These are phyloP conservation scores for Kwoniella dejecticola DNA, from an alignment of 768 basidiomycete species.

Conservation along the genomic window DNA sequence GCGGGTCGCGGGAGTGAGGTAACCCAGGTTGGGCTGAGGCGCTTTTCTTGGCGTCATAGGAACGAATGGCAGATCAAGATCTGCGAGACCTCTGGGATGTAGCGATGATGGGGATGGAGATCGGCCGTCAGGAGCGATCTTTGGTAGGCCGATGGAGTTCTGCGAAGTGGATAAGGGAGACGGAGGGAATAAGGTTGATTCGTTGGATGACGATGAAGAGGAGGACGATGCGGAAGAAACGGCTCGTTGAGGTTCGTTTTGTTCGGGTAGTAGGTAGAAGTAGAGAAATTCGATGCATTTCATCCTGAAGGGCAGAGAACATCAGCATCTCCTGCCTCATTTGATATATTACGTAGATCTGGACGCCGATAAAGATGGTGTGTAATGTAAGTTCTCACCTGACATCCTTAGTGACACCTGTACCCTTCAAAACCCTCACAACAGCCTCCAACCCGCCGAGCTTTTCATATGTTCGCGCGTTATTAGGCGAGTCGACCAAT, in stretches of 20 bases:
- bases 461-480: constrained; percentile 77
- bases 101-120: background rate
- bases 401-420: constrained; percentile 81
- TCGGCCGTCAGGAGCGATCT: background rate
- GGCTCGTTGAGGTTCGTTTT: constrained; percentile 19
- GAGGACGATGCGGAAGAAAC: constrained; percentile 31
- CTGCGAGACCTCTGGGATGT: constrained; percentile 10
- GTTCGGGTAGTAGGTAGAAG: constrained; percentile 88
- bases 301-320: constrained; percentile 64
- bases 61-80: constrained; percentile 45
- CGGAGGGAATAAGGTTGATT: constrained; percentile 28
- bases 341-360: too few species aligned
- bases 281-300: constrained; percentile 94
- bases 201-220: constrained; percentile 28
- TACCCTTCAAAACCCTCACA: constrained; percentile 83
- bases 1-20: constrained; percentile 38
- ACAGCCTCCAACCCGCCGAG: constrained; percentile 75
- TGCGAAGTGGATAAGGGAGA: constrained; percentile 17
- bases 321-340: too few species aligned
- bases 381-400: constrained; percentile 68
- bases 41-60: constrained; percentile 44
- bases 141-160: background rate
- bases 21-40: constrained; percentile 42
- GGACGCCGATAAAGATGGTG: too few species aligned
- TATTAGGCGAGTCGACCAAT: constrained; percentile 78